phyloP scores from a whole-genome alignment of 2,329 filamentous ascomycete species.

The Tolypocladium amazonense region DNA sequence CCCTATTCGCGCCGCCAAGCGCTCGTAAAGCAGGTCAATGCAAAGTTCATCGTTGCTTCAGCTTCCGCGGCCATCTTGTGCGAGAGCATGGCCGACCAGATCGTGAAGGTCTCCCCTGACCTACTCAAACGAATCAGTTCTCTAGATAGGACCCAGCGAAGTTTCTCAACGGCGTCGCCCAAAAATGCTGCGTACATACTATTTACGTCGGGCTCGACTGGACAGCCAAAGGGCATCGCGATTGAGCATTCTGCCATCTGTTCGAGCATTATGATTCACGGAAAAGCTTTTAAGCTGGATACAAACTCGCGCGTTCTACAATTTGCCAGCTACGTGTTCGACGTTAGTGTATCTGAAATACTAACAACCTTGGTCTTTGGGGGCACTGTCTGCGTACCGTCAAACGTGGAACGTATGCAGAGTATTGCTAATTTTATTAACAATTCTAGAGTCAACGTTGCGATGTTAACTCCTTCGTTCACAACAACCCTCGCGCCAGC shows the following conservation, averaged over 20 bases:
- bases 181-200: constrained; percentile 10
- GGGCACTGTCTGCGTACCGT: constrained; percentile 11
- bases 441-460: background rate
- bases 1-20: background rate
- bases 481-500: constrained; percentile 6
- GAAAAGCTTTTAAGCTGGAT: constrained; percentile 32
- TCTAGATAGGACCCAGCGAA: background rate
- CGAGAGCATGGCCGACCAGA: background rate
- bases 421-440: background rate
- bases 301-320: constrained; percentile 39
- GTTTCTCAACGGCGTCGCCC: background rate
- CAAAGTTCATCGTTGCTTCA: background rate
- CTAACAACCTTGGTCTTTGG: constrained; percentile 9
- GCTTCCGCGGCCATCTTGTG: background rate
- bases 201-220: constrained; percentile 17
- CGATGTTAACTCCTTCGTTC: constrained; percentile 4
- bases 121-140: background rate
- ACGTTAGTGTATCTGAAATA: constrained; percentile 27
- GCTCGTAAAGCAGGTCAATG: background rate
- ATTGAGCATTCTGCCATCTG: constrained; percentile 39
- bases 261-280: constrained; percentile 37
- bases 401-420: constrained; percentile 7
- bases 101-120: background rate
- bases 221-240: constrained; percentile 14
- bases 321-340: constrained; percentile 39